Percentiles rank a stretch among this genome's conserved stretches.
These are phyloP conservation scores for Chrysoporthe cubensis DNA, from an alignment of 2,329 filamentous ascomycete genomes.

Conservation along the genomic window DNA sequence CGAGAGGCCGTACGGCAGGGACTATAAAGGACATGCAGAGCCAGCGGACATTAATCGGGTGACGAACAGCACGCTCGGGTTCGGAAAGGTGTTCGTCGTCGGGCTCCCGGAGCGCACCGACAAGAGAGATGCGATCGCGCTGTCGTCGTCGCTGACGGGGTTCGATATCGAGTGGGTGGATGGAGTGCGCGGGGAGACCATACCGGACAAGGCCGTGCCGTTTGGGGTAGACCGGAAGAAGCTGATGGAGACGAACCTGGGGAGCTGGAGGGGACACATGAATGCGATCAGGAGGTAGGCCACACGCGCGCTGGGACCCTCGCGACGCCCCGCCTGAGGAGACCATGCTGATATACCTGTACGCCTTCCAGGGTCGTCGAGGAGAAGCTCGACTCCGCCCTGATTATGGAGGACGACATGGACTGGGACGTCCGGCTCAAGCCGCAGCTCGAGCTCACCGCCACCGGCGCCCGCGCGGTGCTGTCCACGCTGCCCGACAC, in stretches of 20 bases:
- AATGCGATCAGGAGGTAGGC: constrained; percentile 39
- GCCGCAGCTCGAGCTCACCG: constrained; percentile 37
- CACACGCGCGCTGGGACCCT: constrained; percentile 1
- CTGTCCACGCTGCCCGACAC: constrained; percentile 22
- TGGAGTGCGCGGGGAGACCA: constrained; percentile 45
- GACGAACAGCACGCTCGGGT: constrained; percentile 36
- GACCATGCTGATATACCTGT: background rate
- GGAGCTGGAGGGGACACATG: constrained; percentile 49
- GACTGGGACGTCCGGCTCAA: constrained; percentile 53
- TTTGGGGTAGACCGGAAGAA: constrained; percentile 38
- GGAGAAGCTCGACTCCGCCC: constrained; percentile 42
- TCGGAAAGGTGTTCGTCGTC: constrained; percentile 48
- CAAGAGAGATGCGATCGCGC: constrained; percentile 52
- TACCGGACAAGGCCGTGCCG: constrained; percentile 44
- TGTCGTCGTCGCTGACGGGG: constrained; percentile 50
- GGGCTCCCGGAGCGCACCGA: constrained; percentile 55
- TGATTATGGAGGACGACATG: constrained; percentile 53
- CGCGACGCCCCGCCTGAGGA: background rate
- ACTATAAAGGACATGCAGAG: constrained; percentile 29
- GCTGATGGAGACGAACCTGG: constrained; percentile 38
- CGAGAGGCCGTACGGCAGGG: constrained; percentile 26
- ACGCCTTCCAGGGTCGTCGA: constrained; percentile 41
- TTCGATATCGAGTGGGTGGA: constrained; percentile 51
- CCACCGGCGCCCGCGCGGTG: constrained; percentile 27
- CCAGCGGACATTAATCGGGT: constrained; percentile 32